A percentile compares a stretch with the other conserved stretches of the same genome.
These are phyloP conservation scores for Cyamopsis tetragonoloba DNA, from an alignment of 306 rosid genomes.

Conservation along the genomic window DNA sequence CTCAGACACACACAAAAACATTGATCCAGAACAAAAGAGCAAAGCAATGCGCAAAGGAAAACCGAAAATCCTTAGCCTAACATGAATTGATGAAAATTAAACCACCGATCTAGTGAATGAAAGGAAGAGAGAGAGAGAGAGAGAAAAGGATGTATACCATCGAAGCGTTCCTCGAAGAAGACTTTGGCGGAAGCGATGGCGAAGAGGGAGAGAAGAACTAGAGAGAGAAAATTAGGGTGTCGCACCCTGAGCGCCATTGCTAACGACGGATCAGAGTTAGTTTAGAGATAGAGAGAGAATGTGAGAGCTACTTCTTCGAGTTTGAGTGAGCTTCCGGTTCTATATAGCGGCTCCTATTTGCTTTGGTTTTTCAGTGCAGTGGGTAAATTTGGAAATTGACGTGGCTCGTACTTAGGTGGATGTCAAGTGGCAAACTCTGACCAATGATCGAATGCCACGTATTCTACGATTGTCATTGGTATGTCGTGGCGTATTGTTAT, in stretches of 20 bases:
- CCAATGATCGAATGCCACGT: neutral
- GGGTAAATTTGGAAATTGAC: constrained; percentile 26
- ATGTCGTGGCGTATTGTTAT: constrained; percentile 31
- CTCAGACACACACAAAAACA: constrained; percentile 1
- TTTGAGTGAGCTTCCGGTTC: constrained; percentile 24
- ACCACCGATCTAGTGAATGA: constrained; percentile 10
- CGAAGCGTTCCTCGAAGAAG: constrained; percentile 90
- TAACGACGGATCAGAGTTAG: neutral
- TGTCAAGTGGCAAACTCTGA: neutral
- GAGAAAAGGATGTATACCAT: constrained; percentile 46
- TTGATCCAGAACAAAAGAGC: constrained; percentile 23
- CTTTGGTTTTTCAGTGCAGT: constrained; percentile 8
- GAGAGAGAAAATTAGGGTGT: constrained; percentile 58
- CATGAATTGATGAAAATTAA: neutral
- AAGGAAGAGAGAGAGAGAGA: neutral
- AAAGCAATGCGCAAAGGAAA: neutral
- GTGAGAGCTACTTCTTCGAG: constrained; percentile 6
- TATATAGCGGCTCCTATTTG: constrained; percentile 18
- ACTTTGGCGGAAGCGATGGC: constrained; percentile 75
- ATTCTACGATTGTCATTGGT: constrained; percentile 21
- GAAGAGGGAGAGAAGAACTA: constrained; percentile 53
- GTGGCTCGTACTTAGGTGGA: constrained; percentile 26
- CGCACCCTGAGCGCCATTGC: constrained; percentile 78
- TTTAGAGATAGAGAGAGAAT: constrained; percentile 20
- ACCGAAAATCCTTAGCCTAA: constrained; percentile 7